These are phyloP conservation scores for Andrographis paniculata DNA, from an alignment of 305 asterid genomes.

Conservation along the genomic window DNA sequence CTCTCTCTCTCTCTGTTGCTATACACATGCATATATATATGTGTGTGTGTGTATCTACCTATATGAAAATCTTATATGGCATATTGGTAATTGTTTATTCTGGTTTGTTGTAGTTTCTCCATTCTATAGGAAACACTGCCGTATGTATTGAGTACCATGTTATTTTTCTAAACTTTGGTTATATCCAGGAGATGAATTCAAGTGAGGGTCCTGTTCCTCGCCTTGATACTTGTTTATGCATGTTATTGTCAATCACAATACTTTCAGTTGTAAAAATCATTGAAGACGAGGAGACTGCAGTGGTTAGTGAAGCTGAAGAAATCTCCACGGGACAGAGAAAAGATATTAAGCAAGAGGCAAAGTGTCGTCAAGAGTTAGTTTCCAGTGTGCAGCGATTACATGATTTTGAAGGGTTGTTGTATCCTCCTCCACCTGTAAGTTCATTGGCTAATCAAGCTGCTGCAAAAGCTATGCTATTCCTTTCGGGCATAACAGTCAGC, in stretches of 20 bases:
- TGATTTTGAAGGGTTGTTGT: slow-evolving; percentile 82
- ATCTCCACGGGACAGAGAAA: slow-evolving; percentile 35
- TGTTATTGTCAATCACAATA: slow-evolving; percentile 72
- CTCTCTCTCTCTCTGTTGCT: no score
- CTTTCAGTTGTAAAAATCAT: slow-evolving; percentile 70
- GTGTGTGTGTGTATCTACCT: no score
- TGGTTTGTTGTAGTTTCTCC: background rate
- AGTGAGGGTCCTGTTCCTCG: slow-evolving; percentile 93
- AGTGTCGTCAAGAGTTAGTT: slow-evolving; percentile 64
- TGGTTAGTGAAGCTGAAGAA: slow-evolving; percentile 37
- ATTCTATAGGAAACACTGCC: background rate
- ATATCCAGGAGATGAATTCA: slow-evolving; percentile 73
- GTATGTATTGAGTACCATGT: slow-evolving; percentile 17
- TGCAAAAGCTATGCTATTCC: slow-evolving; percentile 83
- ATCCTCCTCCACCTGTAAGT: slow-evolving; percentile 71
- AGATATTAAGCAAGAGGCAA: slow-evolving; percentile 41
- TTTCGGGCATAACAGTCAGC: slow-evolving; percentile 67
- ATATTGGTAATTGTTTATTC: no score
- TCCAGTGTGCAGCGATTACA: slow-evolving; percentile 71
- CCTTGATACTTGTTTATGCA: slow-evolving; percentile 82
- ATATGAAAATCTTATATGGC: no score
- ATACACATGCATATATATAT: no score
- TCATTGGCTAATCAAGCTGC: slow-evolving; percentile 95
- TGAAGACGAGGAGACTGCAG: slow-evolving; percentile 65
- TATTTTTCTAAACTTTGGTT: slow-evolving; percentile 19